A percentile compares a stretch with the other conserved stretches of the same genome.
phyloP scores from a whole-genome alignment of 257 asterid species.

The Striga asiatica region DNA sequence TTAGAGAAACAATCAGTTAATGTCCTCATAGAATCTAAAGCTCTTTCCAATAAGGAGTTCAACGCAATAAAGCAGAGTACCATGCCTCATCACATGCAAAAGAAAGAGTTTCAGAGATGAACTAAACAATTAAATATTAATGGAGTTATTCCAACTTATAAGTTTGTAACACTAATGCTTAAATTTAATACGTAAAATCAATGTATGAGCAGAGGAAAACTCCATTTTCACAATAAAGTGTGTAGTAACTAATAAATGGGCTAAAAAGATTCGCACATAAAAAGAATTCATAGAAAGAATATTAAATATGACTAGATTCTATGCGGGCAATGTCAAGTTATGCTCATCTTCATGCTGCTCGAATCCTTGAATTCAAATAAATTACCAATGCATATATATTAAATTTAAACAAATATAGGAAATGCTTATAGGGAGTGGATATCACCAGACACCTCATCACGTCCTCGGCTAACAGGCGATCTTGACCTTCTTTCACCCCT shows the following conservation, averaged over 20 bases:
- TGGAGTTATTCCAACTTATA: neutral
- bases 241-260: neutral
- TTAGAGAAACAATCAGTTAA: conserved; percentile 22
- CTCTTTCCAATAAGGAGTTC: neutral
- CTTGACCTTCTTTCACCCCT: conserved; percentile 58
- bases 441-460: conserved; percentile 88
- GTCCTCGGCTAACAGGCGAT: conserved; percentile 65
- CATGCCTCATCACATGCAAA: neutral
- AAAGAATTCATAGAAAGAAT: neutral
- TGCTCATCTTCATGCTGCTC: neutral
- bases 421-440: conserved; percentile 35
- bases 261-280: neutral
- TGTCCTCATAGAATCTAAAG: neutral
- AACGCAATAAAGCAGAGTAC: neutral
- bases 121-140: neutral
- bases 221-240: neutral
- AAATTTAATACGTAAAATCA: neutral
- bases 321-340: neutral
- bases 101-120: neutral
- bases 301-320: neutral
- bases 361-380: neutral
- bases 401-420: conserved; percentile 8
- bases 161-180: neutral
- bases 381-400: neutral
- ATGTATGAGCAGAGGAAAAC: neutral